Conservation (phyloP, 169 alveolate genomes). For the Babesia ovis region DNA sequence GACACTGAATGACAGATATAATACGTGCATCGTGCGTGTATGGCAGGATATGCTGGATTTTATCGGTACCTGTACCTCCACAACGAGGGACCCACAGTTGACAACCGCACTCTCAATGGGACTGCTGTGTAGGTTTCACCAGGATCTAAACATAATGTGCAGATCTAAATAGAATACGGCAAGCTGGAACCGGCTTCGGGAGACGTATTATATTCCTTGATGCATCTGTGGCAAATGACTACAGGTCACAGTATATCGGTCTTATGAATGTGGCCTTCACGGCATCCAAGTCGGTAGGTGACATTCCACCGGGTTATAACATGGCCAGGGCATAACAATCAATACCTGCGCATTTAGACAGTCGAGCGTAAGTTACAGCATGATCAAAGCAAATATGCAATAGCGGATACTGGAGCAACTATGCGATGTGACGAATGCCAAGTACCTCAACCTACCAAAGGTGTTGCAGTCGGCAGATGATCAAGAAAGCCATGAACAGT, state of each 20-base stretch:
- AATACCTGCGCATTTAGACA: conserved; percentile 58
- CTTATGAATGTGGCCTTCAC: conserved; percentile 66
- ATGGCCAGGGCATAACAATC: conserved; percentile 44
- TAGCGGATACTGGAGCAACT: conserved; percentile 67
- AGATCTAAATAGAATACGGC: conserved; percentile 53
- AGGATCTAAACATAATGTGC: not conserved
- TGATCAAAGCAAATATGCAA: not conserved
- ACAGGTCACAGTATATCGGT: conserved; percentile 60
- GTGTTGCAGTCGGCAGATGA: conserved; percentile 45
- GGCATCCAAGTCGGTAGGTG: conserved; percentile 53
- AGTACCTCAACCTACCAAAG: conserved; percentile 43
- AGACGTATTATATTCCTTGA: conserved; percentile 52
- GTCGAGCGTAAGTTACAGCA: conserved; percentile 36
- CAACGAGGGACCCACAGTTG: conserved; percentile 41
- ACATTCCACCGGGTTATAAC: not conserved
- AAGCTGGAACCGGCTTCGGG: conserved; percentile 27
- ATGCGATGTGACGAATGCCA: conserved; percentile 63
- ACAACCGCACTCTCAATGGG: conserved; percentile 60
- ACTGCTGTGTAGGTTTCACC: conserved; percentile 25
- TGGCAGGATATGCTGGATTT: conserved; percentile 57
- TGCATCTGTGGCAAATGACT: conserved; percentile 44
- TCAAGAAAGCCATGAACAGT: conserved; percentile 23
- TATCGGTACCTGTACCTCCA: conserved; percentile 33
- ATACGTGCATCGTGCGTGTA: conserved; percentile 8
- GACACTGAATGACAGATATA: conserved; percentile 4